Evolutionary conservation across 2,329 filamentous ascomycete species (phyloP).

Genomic region (Cryphonectria radicalis): DNA sequence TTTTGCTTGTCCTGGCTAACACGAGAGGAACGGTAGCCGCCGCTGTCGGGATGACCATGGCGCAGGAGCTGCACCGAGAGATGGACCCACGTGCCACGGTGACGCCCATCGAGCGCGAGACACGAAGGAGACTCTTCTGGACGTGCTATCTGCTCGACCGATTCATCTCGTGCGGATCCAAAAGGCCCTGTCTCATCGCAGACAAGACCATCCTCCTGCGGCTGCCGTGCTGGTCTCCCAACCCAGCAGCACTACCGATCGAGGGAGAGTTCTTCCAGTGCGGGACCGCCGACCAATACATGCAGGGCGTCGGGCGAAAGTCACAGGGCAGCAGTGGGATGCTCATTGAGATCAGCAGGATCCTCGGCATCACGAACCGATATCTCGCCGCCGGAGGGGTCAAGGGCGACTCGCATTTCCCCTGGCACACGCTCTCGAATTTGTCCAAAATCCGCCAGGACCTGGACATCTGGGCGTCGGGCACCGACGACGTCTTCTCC

Average conservation of each 20-base stretch:
- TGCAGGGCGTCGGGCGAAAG: conserved; percentile 69
- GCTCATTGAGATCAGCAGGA: conserved; percentile 82
- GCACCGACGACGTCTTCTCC: conserved; percentile 78
- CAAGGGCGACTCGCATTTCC: conserved; percentile 88
- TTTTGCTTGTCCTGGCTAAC: conserved; percentile 39
- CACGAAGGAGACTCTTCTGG: conserved; percentile 83
- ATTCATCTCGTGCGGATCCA: conserved; percentile 82
- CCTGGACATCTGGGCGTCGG: conserved; percentile 82
- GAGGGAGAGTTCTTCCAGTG: conserved; percentile 83
- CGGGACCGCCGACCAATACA: conserved; percentile 76
- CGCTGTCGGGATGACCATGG: conserved; percentile 81
- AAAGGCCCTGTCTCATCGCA: conserved; percentile 76
- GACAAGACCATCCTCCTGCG: conserved; percentile 78
- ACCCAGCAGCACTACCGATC: conserved; percentile 61
- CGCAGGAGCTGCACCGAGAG: conserved; percentile 80
- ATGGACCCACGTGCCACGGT: conserved; percentile 65
- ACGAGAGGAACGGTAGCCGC: conserved; percentile 54
- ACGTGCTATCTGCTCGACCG: conserved; percentile 85
- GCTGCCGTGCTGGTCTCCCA: conserved; percentile 74
- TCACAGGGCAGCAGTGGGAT: conserved; percentile 77
- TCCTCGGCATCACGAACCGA: conserved; percentile 80
- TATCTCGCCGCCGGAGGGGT: conserved; percentile 86
- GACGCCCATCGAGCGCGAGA: conserved; percentile 72
- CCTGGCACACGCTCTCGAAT: conserved; percentile 85
- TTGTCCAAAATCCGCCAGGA: conserved; percentile 86